Evolutionary conservation across 2,329 filamentous ascomycete genomes (phyloP).

Genomic region (Aspergillus proliferans): DNA sequence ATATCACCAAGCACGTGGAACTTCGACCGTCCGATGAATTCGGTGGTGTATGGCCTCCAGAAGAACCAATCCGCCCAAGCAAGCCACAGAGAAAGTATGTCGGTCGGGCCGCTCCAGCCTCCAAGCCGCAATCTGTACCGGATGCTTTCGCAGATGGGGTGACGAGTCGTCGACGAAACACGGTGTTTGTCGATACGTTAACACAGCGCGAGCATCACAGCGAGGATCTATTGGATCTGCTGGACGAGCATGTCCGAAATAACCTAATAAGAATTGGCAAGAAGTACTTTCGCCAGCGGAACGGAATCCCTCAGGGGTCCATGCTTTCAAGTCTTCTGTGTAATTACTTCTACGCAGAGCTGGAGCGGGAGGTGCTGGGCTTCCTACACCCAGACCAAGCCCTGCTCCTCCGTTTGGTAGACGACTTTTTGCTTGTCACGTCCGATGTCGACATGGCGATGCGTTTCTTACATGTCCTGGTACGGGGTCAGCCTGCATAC

Average conservation of each 20-base stretch:
- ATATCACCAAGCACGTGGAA: constrained; percentile 67
- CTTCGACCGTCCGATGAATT: constrained; percentile 48
- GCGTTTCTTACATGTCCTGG: constrained; percentile 73
- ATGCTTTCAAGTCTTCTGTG: constrained; percentile 80
- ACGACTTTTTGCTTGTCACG: constrained; percentile 89
- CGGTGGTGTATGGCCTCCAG: constrained; percentile 12
- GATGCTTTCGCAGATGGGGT: constrained; percentile 35
- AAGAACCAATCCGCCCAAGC: constrained; percentile 3
- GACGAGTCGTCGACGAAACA: constrained; percentile 51
- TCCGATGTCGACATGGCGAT: constrained; percentile 60
- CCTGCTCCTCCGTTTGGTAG: constrained; percentile 74
- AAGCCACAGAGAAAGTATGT: constrained; percentile 45
- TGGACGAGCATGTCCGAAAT: constrained; percentile 71
- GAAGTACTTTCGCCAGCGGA: constrained; percentile 78
- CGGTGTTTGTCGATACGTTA: constrained; percentile 69
- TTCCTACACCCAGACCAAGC: constrained; percentile 60
- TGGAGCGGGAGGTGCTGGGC: constrained; percentile 63
- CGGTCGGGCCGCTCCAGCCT: constrained; percentile 43
- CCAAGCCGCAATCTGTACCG: constrained; percentile 41
- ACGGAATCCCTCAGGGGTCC: constrained; percentile 89
- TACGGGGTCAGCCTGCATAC: constrained; percentile 68
- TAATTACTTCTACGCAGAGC: constrained; percentile 90
- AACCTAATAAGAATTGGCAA: constrained; percentile 88
- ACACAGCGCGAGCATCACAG: constrained; percentile 53
- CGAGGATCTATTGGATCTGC: constrained; percentile 59